Evolutionary conservation across 768 basidiomycete genomes (phyloP), one percentile per base, ranked within the genome.

Genomic region (Russula emetica): DNA sequence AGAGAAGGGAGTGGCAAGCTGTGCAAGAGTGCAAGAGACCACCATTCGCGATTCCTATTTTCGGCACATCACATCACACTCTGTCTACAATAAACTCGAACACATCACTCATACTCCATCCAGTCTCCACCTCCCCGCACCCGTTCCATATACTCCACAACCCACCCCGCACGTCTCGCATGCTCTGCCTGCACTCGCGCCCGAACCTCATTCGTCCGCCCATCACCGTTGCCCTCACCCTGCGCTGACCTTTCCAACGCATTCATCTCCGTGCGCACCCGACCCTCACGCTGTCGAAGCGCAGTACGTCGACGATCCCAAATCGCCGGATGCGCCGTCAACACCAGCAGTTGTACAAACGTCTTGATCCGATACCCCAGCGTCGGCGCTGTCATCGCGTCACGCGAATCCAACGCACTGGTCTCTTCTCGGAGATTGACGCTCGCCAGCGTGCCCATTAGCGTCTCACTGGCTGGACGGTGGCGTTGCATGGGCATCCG

Each of bases 291-390:
- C 30, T 60, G 66, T 47, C 62, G 53, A 45, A 69, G 56, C 3
- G 55, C 58, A 7, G 62, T 42, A n/a, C 68, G 68, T 16, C 68
- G 68, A 8, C 68, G 68, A 13, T 69, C 62, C 68, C 68, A 69
- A 26, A 67, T n/a, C 1, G 68, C 68, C 8, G 68, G 68, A 55
- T 67, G 62, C 34, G 64, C 57, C 34, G 68, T 69, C 34, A 67
- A 38, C 58, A 64, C 14, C 28, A 69, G 38, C 49, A 69, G 20
- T 24, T 58, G 44, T 3, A 64, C 1, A 34, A 69, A 69, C 28
- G 68, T 63, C 36, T 63, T 60, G 58, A 69, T 52, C 51, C 66
- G 57, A 40, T 59, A 60, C 11, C 45, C 55, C 11, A 57, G 4
- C 13, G 58, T 58, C 9, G 58, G 61, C 32, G n/a, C 24, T 22